Evolutionary conservation across 2,329 filamentous ascomycete species (phyloP).

Genomic region (Colletotrichum orchidophilum): DNA sequence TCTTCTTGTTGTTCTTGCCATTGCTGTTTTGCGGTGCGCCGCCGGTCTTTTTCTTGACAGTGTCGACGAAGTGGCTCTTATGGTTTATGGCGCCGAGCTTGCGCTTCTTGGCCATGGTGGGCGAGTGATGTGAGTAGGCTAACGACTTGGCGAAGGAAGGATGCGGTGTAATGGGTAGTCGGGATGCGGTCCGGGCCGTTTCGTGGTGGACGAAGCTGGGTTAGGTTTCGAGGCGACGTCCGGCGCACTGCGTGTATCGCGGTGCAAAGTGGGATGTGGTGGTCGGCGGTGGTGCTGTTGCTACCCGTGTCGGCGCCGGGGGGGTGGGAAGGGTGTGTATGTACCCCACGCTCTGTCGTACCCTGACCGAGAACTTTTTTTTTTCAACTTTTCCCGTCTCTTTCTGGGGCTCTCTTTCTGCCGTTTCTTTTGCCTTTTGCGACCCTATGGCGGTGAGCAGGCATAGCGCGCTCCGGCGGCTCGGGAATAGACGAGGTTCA

Average conservation of each 20-base stretch:
- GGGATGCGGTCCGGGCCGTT: not conserved
- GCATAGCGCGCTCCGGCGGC: conserved; percentile 22
- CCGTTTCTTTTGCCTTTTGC: not conserved
- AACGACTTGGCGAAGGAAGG: not conserved
- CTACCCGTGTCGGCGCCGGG: conserved; percentile 21
- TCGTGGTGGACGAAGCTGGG: not conserved
- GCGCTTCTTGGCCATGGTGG: conserved; percentile 52
- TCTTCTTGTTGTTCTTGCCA: conserved; percentile 35
- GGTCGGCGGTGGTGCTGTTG: conserved; percentile 19
- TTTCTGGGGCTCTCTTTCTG: conserved; percentile 1
- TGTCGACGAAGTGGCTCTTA: conserved; percentile 30
- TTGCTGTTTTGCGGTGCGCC: conserved; percentile 21
- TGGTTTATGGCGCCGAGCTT: conserved; percentile 47
- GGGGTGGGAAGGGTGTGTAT: not conserved
- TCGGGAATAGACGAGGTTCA: conserved; percentile 34
- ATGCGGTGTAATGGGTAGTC: not conserved
- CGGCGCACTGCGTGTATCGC: not conserved
- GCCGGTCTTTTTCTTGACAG: conserved; percentile 27
- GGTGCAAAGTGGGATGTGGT: conserved; percentile 15
- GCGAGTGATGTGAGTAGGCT: not conserved
- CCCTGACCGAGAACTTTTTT: conserved; percentile 22
- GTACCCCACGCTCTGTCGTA: conserved; percentile 22
- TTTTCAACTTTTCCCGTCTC: not conserved
- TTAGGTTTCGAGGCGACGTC: not conserved
- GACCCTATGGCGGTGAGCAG: conserved; percentile 21